Percentiles rank a stretch among this genome's conserved stretches.
Conservation (phyloP, 164 flowering plant genomes). For the Vitis vinifera region ASM3070453v1 NC_081808.1:5974001-5974500, state of each 20-base stretch:
- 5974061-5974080: conserved; percentile 16
- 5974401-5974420: conserved; percentile 12
- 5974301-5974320: conserved; percentile 13
- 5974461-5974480: conserved; percentile 21
- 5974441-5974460: conserved; percentile 16
- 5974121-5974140: conserved; percentile 18
- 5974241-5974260: conserved; percentile 12
- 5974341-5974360: conserved; percentile 15
- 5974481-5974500: conserved; percentile 11
- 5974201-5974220: conserved; percentile 15
- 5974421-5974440: conserved; percentile 22
- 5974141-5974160: conserved; percentile 22
- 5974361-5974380: conserved; percentile 12
- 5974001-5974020: conserved; percentile 22
- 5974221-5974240: conserved; percentile 16
- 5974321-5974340: conserved; percentile 25
- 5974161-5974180: conserved; percentile 18
- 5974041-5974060: conserved; percentile 11
- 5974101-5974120: conserved; percentile 20
- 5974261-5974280: conserved; percentile 21
- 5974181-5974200: conserved; percentile 10
- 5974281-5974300: conserved; percentile 11
- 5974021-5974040: conserved; percentile 20
- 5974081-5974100: conserved; percentile 22
- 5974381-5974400: conserved; percentile 15